Evolutionary conservation across 139 green algal species (phyloP).

Genomic region (Pycnococcus provasolii): DNA sequence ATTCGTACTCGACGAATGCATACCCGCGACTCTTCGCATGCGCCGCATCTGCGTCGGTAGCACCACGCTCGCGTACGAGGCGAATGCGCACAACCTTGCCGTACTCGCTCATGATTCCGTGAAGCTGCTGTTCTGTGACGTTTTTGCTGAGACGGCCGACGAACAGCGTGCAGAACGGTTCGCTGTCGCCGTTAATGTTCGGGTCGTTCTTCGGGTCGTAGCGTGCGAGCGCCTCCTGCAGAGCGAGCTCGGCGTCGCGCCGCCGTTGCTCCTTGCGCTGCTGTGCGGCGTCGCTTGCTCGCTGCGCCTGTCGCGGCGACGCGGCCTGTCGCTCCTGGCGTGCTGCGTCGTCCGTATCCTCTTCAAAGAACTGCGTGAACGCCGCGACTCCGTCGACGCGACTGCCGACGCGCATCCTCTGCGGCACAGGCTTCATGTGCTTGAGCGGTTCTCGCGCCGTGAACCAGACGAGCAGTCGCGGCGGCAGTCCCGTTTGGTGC

Average conservation of each 20-base stretch:
- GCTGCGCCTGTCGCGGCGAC: not conserved
- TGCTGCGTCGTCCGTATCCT: slow-evolving; percentile 3
- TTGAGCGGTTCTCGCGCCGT: slow-evolving; percentile 8
- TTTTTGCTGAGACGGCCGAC: slow-evolving; percentile 36
- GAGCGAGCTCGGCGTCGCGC: not conserved
- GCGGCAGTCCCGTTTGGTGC: slow-evolving; percentile 17
- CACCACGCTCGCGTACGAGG: slow-evolving; percentile 2
- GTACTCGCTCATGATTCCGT: slow-evolving; percentile 36
- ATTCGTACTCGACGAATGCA: slow-evolving; percentile 43
- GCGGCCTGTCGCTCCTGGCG: not conserved
- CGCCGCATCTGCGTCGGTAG: slow-evolving; percentile 5
- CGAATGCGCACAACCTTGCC: slow-evolving; percentile 23
- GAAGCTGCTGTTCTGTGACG: slow-evolving; percentile 28
- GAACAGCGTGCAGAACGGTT: slow-evolving; percentile 45
- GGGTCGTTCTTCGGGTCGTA: slow-evolving; percentile 32
- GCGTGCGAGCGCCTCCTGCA: not conserved
- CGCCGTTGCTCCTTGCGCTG: not conserved
- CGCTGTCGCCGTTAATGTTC: slow-evolving; percentile 32
- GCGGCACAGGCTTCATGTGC: not conserved
- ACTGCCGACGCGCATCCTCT: slow-evolving; percentile 6
- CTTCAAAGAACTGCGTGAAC: not conserved
- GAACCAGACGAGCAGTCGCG: slow-evolving; percentile 12
- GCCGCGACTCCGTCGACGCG: not conserved
- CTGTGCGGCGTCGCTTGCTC: not conserved
- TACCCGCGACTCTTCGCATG: slow-evolving; percentile 36